phyloP scores from a whole-genome alignment of 2,329 filamentous ascomycete species.

The Cladosporium velox region DNA sequence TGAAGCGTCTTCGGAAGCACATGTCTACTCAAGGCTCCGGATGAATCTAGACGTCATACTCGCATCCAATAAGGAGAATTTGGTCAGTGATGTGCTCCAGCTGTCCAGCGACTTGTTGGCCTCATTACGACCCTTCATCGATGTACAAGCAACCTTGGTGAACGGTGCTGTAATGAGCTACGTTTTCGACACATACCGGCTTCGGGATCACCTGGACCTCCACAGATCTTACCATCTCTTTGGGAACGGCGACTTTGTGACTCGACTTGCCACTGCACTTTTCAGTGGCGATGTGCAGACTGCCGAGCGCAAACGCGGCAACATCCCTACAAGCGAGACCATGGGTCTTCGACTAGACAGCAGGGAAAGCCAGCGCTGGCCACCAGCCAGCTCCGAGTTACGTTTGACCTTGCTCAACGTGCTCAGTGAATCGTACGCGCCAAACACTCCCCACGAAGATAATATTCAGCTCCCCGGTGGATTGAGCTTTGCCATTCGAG shows the following conservation, averaged over 20 bases:
- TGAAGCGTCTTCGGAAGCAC: background rate
- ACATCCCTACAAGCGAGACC: conserved; percentile 66
- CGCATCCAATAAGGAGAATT: background rate
- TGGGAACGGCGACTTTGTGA: conserved; percentile 80
- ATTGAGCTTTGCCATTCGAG: conserved; percentile 74
- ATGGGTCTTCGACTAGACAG: conserved; percentile 85
- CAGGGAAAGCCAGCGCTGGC: conserved; percentile 72
- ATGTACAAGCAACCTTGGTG: conserved; percentile 72
- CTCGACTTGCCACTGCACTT: conserved; percentile 75
- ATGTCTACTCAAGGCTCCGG: background rate
- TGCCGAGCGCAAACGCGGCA: conserved; percentile 70
- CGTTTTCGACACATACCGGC: conserved; percentile 71
- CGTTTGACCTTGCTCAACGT: conserved; percentile 85
- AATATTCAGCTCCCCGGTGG: conserved; percentile 43
- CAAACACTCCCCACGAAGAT: conserved; percentile 26
- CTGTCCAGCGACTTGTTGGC: background rate
- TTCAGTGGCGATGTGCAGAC: conserved; percentile 82
- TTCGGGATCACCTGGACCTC: conserved; percentile 71
- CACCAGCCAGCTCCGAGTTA: conserved; percentile 91
- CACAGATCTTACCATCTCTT: conserved; percentile 82
- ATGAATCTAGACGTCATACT: background rate
- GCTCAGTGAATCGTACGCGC: conserved; percentile 70
- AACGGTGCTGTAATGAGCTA: conserved; percentile 75
- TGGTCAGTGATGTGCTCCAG: background rate
- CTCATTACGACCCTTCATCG: conserved; percentile 59